Evolutionary conservation across 2,329 filamentous ascomycete genomes (phyloP).

Genomic region (Drechslerella coelobrocha): DNA sequence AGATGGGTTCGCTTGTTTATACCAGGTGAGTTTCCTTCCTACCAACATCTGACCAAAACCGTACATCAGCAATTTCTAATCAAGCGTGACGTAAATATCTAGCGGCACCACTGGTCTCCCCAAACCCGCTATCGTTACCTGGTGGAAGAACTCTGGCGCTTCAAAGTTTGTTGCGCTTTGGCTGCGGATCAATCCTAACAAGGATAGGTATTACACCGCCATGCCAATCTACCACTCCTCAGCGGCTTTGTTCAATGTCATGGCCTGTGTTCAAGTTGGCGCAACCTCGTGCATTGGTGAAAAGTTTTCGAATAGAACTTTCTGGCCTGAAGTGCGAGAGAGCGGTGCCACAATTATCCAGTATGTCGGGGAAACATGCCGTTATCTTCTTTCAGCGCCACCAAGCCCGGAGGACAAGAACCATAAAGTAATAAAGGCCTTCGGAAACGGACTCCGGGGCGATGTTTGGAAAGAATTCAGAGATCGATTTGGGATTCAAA

Average conservation of each 20-base stretch:
- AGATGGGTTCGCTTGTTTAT: slow-evolving; percentile 78
- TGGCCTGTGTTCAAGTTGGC: slow-evolving; percentile 67
- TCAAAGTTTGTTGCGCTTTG: slow-evolving; percentile 65
- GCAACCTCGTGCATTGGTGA: slow-evolving; percentile 74
- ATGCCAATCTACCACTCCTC: slow-evolving; percentile 92
- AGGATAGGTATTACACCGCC: slow-evolving; percentile 78
- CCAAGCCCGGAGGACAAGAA: slow-evolving; percentile 73
- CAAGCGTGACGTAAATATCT: neutral
- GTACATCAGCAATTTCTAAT: slow-evolving; percentile 57
- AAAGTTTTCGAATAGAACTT: slow-evolving; percentile 77
- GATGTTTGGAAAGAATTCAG: slow-evolving; percentile 87
- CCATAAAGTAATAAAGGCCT: slow-evolving; percentile 75
- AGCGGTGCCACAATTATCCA: slow-evolving; percentile 77
- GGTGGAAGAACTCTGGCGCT: slow-evolving; percentile 69
- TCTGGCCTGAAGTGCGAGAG: slow-evolving; percentile 77
- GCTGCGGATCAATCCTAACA: slow-evolving; percentile 64
- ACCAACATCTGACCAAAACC: neutral
- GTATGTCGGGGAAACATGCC: slow-evolving; percentile 86
- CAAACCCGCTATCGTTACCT: slow-evolving; percentile 78
- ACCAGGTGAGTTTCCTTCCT: slow-evolving; percentile 60
- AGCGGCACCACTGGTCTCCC: slow-evolving; percentile 82
- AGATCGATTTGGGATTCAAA: slow-evolving; percentile 76
- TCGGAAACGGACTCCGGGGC: slow-evolving; percentile 83
- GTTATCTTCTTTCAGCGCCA: slow-evolving; percentile 75
- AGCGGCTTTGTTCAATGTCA: slow-evolving; percentile 73